Conservation (phyloP, 192 early-diverging fungal genomes). For the Pilaira anomala region DNA sequence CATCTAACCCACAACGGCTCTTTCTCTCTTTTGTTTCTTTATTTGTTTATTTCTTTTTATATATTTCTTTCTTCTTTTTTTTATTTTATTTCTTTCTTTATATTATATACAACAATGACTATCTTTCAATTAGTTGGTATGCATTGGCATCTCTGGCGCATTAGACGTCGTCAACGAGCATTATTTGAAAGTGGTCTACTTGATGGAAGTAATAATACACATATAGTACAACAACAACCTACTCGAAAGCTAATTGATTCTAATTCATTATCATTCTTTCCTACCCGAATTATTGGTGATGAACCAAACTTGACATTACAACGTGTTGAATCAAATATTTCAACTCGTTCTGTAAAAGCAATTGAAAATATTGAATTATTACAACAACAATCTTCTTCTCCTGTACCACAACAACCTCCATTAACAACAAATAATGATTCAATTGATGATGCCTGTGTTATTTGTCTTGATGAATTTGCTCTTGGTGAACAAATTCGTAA, state of each 20-base stretch:
- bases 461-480: constrained; percentile 56
- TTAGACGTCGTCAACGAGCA: constrained; percentile 24
- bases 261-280: constrained; percentile 24
- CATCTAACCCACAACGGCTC: not conserved
- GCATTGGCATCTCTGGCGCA: constrained; percentile 36
- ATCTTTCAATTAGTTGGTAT: constrained; percentile 21
- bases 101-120: not conserved
- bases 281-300: constrained; percentile 41
- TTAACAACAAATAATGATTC: not conserved
- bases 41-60: not conserved
- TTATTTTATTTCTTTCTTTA: constrained; percentile 15
- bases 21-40: not conserved
- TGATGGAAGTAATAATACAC: not conserved
- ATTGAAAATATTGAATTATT: constrained; percentile 33
- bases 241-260: constrained; percentile 29
- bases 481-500: constrained; percentile 48
- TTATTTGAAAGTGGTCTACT: constrained; percentile 23
- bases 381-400: too few relatives aligned
- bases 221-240: not conserved
- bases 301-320: not conserved
- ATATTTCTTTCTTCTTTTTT: constrained; percentile 15
- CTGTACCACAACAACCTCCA: too few relatives aligned
- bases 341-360: constrained; percentile 29
- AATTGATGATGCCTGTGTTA: constrained; percentile 42
- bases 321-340: constrained; percentile 20